Conservation (phyloP, 1,139 yeast species). For the Hemisphaericaspora lyxosophila region DNA sequence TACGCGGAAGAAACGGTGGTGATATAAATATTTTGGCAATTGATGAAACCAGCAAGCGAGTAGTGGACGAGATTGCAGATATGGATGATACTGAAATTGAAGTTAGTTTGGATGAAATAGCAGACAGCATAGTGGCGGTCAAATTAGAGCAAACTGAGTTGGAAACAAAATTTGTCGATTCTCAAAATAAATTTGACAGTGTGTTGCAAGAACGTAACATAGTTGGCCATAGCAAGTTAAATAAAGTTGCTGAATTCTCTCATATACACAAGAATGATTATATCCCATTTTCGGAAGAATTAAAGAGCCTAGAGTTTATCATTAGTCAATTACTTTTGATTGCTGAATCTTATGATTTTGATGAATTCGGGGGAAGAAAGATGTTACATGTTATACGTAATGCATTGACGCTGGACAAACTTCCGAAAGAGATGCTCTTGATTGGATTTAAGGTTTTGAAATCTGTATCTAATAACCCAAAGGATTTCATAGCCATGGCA, state of each 20-base stretch:
- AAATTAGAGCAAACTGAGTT: conserved; percentile 2
- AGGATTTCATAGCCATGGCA: conserved; percentile 80
- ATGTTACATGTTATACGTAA: conserved; percentile 73
- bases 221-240: background rate
- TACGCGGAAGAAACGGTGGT: conserved; percentile 5
- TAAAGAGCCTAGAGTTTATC: conserved; percentile 68
- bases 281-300: conserved; percentile 30
- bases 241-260: conserved; percentile 12
- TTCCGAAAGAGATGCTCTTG: conserved; percentile 55
- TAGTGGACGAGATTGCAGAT: conserved; percentile 11
- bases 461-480: conserved; percentile 72
- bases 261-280: conserved; percentile 16
- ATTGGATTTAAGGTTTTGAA: conserved; percentile 65
- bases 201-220: conserved; percentile 9
- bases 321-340: conserved; percentile 70
- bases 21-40: conserved; percentile 9
- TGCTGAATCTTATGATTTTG: conserved; percentile 74
- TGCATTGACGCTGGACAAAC: conserved; percentile 53
- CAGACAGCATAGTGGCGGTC: conserved; percentile 2
- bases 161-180: background rate
- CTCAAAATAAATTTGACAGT: conserved; percentile 17
- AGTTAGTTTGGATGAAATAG: conserved; percentile 18
- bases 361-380: conserved; percentile 86
- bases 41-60: conserved; percentile 9
- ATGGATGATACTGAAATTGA: conserved; percentile 19